Evolutionary conservation across 768 basidiomycete genomes (phyloP).

Genomic region (Lanmaoa rubissima): DNA sequence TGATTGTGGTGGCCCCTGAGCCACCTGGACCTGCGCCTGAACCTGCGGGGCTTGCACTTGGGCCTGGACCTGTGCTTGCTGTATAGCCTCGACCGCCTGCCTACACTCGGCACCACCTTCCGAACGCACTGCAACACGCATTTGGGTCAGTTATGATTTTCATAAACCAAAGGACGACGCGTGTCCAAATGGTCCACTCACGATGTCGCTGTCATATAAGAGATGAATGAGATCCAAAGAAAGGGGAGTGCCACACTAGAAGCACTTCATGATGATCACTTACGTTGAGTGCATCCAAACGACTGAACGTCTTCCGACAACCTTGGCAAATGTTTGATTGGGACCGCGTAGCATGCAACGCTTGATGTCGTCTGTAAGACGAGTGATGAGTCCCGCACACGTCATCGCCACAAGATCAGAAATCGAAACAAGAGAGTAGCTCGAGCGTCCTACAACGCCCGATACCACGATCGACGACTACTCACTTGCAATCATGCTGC

Average conservation of each 20-base stretch:
- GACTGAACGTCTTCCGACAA: constrained; percentile 92
- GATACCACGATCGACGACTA: constrained; percentile 23
- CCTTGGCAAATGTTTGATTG: constrained; percentile 86
- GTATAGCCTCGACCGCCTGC: constrained; percentile 38
- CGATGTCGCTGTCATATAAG: constrained; percentile 62
- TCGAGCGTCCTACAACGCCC: not conserved
- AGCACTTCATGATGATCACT: constrained; percentile 41
- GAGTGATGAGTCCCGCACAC: constrained; percentile 6
- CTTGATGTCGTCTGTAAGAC: constrained; percentile 74
- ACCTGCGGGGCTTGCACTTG: constrained; percentile 21
- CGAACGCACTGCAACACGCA: constrained; percentile 60
- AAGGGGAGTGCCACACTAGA: constrained; percentile 20
- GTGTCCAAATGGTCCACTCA: constrained; percentile 42
- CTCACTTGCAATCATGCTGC: constrained; percentile 96
- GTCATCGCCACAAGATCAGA: not conserved
- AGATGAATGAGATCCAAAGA: constrained; percentile 26
- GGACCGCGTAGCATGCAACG: constrained; percentile 80
- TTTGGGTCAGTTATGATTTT: constrained; percentile 26
- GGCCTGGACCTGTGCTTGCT: constrained; percentile 32
- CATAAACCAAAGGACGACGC: constrained; percentile 22
- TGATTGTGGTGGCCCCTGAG: constrained; percentile 18
- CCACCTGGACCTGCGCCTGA: constrained; percentile 22
- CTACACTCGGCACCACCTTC: constrained; percentile 83
- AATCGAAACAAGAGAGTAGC: not conserved
- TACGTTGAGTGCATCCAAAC: constrained; percentile 92